Conservation (phyloP, 1,284 basidiomycete genomes). For the Xerocomus amazonicus region DNA sequence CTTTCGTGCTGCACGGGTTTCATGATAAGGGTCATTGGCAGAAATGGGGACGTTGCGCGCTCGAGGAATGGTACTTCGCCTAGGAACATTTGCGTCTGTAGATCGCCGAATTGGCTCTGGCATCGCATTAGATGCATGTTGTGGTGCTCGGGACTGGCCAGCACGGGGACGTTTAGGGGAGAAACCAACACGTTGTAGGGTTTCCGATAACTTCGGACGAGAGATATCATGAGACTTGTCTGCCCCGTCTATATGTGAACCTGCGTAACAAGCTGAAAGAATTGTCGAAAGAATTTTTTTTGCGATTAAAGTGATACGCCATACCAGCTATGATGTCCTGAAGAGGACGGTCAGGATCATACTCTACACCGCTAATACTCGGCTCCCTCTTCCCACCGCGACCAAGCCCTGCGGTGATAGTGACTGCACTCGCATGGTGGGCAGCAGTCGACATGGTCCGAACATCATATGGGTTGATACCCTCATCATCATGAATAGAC, state of each 20-base stretch:
- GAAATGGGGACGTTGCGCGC: slow-evolving; percentile 17
- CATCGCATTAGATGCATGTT: slow-evolving; percentile 12
- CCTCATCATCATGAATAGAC: slow-evolving; percentile 68
- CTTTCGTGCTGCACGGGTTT: slow-evolving; percentile 17
- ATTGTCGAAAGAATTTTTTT: not conserved
- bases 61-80: slow-evolving; percentile 35
- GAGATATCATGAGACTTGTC: slow-evolving; percentile 32
- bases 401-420: slow-evolving; percentile 75
- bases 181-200: slow-evolving; percentile 60
- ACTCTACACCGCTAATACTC: slow-evolving; percentile 74
- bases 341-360: slow-evolving; percentile 81
- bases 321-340: slow-evolving; percentile 67
- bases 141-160: slow-evolving; percentile 34
- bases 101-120: slow-evolving; percentile 15
- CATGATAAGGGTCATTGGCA: slow-evolving; percentile 7
- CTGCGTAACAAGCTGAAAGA: slow-evolving; percentile 16
- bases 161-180: slow-evolving; percentile 68
- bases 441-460: slow-evolving; percentile 76
- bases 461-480: slow-evolving; percentile 58
- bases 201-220: slow-evolving; percentile 63
- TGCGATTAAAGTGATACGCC: slow-evolving; percentile 38
- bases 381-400: slow-evolving; percentile 48
- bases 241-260: slow-evolving; percentile 17
- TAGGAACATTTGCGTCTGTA: slow-evolving; percentile 14
- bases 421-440: slow-evolving; percentile 83